Conservation (phyloP, 2,329 filamentous ascomycete genomes). For the Pezicula neosporulosa region DNA sequence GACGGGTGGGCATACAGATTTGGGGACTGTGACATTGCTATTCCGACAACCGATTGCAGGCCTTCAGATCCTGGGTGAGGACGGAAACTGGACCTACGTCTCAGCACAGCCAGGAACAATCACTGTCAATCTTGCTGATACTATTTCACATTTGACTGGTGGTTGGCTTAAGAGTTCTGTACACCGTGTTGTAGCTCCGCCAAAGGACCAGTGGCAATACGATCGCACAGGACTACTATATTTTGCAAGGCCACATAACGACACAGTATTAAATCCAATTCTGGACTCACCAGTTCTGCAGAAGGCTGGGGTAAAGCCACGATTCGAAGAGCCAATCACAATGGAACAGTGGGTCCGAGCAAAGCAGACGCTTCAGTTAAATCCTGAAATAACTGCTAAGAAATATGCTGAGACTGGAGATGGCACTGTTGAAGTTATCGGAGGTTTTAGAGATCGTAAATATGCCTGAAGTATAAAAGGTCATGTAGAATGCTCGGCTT, state of each 20-base stretch:
- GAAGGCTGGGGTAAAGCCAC: conserved; percentile 21
- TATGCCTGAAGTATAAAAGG: conserved; percentile 10
- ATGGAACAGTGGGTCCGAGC: conserved; percentile 42
- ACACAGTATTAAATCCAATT: conserved; percentile 25
- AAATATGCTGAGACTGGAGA: conserved; percentile 30
- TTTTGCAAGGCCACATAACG: conserved; percentile 34
- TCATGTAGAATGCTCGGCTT: no score
- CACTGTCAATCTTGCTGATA: conserved; percentile 48
- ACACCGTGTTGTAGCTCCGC: conserved; percentile 33
- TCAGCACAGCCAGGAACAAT: conserved; percentile 45
- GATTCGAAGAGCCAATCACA: conserved; percentile 37
- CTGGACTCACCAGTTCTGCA: conserved; percentile 27
- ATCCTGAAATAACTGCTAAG: conserved; percentile 27
- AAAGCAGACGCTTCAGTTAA: conserved; percentile 33
- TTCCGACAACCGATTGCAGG: conserved; percentile 57
- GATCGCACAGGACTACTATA: conserved; percentile 42
- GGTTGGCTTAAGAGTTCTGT: conserved; percentile 42
- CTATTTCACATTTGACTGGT: conserved; percentile 44
- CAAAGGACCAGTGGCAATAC: conserved; percentile 32
- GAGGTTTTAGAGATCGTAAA: conserved; percentile 25
- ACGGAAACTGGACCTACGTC: conserved; percentile 47
- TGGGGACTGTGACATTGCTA: conserved; percentile 52
- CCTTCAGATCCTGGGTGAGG: conserved; percentile 49
- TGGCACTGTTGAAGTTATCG: conserved; percentile 36
- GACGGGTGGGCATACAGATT: conserved; percentile 50